Conservation (phyloP, 768 basidiomycete species). For the Cystobasidium tubakii region DNA sequence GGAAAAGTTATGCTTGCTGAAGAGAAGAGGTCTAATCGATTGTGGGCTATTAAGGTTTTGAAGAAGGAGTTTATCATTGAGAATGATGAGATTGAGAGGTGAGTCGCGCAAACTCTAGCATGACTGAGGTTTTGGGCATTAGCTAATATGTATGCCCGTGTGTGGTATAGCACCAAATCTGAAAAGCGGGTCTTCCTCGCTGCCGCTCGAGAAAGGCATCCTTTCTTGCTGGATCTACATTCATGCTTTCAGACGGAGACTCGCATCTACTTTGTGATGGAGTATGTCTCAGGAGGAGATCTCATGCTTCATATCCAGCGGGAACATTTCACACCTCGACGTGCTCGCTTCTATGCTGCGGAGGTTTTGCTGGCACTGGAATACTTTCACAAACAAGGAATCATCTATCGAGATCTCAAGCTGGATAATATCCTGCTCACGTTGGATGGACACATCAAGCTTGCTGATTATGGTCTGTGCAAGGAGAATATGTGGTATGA, state of each 20-base stretch:
- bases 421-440: constrained; percentile 96
- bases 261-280: constrained; percentile 99
- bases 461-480: constrained; percentile 97
- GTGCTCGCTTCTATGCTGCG: constrained; percentile 97
- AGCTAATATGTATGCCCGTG: too few species aligned
- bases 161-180: constrained; percentile 97
- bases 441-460: constrained; percentile 94
- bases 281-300: constrained; percentile 97
- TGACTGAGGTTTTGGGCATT: too few species aligned
- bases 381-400: constrained; percentile 98
- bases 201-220: constrained; percentile 93
- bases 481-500: constrained; percentile 99
- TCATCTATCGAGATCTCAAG: constrained; percentile 88
- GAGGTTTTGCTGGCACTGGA: constrained; percentile 93
- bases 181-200: constrained; percentile 97
- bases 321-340: constrained; percentile 95
- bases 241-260: constrained; percentile 99
- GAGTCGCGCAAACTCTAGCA: too few species aligned
- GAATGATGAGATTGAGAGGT: constrained; percentile 99
- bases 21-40: constrained; percentile 79
- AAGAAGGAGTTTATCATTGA: constrained; percentile 99
- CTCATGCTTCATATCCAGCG: constrained; percentile 99
- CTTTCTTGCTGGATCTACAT: constrained; percentile 90
- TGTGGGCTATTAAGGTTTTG: constrained; percentile 99
- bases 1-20: constrained; percentile 99